Base-by-base conservation (phyloP, 2,329 filamentous ascomycete genomes). In the Fusarium phyllophilum region DNA sequence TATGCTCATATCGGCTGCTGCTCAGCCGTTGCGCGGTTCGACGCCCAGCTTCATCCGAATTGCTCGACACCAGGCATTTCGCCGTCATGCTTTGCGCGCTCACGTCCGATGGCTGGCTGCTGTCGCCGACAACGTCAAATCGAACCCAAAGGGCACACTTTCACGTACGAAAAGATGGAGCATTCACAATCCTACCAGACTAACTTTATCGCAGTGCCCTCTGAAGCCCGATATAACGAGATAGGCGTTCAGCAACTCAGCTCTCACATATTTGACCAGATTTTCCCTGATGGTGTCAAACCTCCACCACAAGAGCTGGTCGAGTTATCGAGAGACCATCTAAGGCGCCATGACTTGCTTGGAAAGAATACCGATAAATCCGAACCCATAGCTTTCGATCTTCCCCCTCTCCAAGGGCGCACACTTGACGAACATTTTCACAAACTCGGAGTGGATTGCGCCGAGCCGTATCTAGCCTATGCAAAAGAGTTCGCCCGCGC, bases 161-260 rank as follows among this genome's bases (percentile, higher is more conserved):
- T 82, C 85, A 41, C 73, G 86, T 88, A 78, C 79, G 85, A 78
- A 22, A 22, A 14, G 15, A 22, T 44, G 36, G 24, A 20, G 36
- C 8, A 45, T 51, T 26, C 54, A 26, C 24, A 57, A 17, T 12
- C 8, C 29, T 14, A 14, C 41, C 44, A 31, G 11, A 33, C 41
- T 60, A 41, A 57, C 41, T 41, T 26, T n/a, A 33, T 31, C 22
- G 48, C 34, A 87, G 85, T 89, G 36, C 79, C 83, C 2, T 88
- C 89, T 12, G 83, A 88, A 64, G 86, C 94, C 55, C 91, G 96
- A 75, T 94, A 93, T 85, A 99, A 97, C 83, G 93, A 97, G 76
- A 95, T 99, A 77, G 94, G 94, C 60, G 94, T 99, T 44, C 96
- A 99, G 84, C 96, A 98, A 79, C 86, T 99, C 76, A 98, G 95